phyloP scores from a whole-genome alignment of 345 rosid species.

The Iberis pinnata region DNA sequence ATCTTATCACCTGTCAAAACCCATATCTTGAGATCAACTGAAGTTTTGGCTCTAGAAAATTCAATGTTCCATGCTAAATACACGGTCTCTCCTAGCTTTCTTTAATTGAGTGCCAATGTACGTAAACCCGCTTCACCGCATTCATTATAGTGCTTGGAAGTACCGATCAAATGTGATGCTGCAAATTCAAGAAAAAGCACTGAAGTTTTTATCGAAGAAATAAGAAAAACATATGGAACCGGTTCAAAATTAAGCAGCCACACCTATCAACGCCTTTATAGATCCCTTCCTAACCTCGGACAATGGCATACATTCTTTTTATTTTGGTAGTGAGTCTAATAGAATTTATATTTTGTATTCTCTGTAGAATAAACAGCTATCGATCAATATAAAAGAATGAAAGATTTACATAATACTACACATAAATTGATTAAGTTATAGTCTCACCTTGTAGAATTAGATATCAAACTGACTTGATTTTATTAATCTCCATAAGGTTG shows the following conservation, averaged over 20 bases:
- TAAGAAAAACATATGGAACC: neutral
- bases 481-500: no score
- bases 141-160: constrained; percentile 44
- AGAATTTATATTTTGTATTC: constrained; percentile 60
- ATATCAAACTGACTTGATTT: constrained; percentile 55
- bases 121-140: constrained; percentile 76
- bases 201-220: neutral
- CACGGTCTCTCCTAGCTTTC: constrained; percentile 39
- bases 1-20: constrained; percentile 78
- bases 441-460: no score
- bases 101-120: constrained; percentile 63
- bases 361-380: constrained; percentile 34
- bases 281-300: constrained; percentile 54
- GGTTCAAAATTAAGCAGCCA: constrained; percentile 13
- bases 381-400: neutral
- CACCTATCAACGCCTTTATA: constrained; percentile 94
- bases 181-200: constrained; percentile 10
- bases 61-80: constrained; percentile 46
- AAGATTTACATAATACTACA: neutral
- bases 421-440: neutral
- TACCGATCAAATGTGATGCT: constrained; percentile 65
- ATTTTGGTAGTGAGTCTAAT: constrained; percentile 60
- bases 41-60: constrained; percentile 56
- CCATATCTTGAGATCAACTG: constrained; percentile 72
- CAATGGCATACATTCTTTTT: constrained; percentile 79